Evolutionary conservation across 1,284 basidiomycete genomes (phyloP), one percentile per base, ranked within the genome.

Genomic region (Pseudozyma flocculosa): DNA sequence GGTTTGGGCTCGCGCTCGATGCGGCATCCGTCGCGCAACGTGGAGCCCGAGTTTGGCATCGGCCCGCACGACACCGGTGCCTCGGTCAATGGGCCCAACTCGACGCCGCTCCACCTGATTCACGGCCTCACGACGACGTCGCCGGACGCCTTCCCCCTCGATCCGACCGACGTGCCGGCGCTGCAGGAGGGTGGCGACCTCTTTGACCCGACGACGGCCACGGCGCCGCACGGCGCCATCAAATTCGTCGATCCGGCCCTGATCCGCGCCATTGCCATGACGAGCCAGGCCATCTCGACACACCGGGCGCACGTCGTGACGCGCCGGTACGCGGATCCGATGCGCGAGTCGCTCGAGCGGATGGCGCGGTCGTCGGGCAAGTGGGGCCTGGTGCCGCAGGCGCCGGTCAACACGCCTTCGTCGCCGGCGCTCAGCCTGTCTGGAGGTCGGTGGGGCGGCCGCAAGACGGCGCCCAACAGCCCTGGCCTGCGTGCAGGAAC

Each of bases 81-180:
- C 37, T 59, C 64, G 30, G 56, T 68, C 37, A 51, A 61, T 23
- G 75, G 73, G 14, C 75, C 75, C 43, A 77, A 75, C 32, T 68
- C 74, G 53, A 73, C 68, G 21, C 75, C 75, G 7, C 52, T 77
- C 39, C 75, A 77, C 48, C 60, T 77, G 37, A 68, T 75, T 43
- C 75, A 77, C 44, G 75, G 72, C 10, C 60, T 77, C 19, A 76
- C 75, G 1, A 69, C 67, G 3, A 66, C 69, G 3, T 60, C 61
- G 40, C 65, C 70, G 2, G 64, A 66, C 22, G 61, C 68, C 1
- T 72, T 77, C 43, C 73, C 75, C 21, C 58, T 77, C 14, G 75
- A 77, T 45, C 66, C 59, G 4, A 56, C 70, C 3, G 75, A 77
- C 22, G 64, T 74, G 29, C 65, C 72, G 3, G 66, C 62, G 13